Evolutionary conservation across 352 stramenopile genomes (phyloP).

Genomic region (Phytophthora pini): DNA sequence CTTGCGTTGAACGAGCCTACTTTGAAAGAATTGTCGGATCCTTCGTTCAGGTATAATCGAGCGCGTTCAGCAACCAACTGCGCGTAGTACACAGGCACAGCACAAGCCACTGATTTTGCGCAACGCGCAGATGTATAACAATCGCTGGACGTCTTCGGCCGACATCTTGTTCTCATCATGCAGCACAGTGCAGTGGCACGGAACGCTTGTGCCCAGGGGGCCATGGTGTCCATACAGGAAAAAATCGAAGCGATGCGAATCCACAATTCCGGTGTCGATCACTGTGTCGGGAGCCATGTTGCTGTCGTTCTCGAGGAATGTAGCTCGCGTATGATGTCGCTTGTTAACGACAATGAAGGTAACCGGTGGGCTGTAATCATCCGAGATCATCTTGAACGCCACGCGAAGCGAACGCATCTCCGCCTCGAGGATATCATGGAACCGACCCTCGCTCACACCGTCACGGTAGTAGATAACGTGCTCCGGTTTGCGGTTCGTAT

Average conservation of each 20-base stretch:
- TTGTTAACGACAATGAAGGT: background rate
- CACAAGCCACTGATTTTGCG: background rate
- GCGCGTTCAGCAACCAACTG: background rate
- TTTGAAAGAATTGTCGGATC: background rate
- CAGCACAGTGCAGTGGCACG: background rate
- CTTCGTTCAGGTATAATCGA: background rate
- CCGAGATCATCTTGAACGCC: constrained; percentile 64
- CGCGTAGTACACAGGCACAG: background rate
- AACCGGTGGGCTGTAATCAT: constrained; percentile 46
- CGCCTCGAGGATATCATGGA: constrained; percentile 72
- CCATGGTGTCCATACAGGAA: background rate
- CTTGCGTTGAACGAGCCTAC: background rate
- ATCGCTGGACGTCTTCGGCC: background rate
- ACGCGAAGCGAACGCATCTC: constrained; percentile 82
- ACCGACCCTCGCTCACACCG: constrained; percentile 83
- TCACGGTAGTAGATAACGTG: constrained; percentile 89
- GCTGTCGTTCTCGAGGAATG: background rate
- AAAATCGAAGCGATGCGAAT: background rate
- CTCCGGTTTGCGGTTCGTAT: constrained; percentile 72
- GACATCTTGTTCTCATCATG: constrained; percentile 1
- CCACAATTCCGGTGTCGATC: background rate
- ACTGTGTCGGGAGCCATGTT: background rate
- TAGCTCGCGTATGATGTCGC: background rate
- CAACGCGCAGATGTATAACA: background rate
- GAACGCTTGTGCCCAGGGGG: background rate